These are phyloP conservation scores for Chrysosphaeria jannelii DNA, from an alignment of 2,329 filamentous ascomycete species.

Conservation along the genomic window DNA sequence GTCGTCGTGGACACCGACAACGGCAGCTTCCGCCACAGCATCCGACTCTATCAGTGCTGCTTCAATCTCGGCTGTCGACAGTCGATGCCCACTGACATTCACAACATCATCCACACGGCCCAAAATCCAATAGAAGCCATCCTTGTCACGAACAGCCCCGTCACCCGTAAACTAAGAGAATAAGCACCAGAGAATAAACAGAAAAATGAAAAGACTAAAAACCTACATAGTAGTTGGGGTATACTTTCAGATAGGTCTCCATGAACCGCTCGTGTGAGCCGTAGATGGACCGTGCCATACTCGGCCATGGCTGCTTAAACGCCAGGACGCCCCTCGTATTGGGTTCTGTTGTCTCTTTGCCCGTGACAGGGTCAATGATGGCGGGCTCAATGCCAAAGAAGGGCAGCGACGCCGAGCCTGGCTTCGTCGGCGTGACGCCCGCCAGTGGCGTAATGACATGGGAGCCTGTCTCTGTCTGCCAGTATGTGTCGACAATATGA, in stretches of 20 bases:
- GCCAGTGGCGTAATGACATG: slow-evolving; percentile 85
- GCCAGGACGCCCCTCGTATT: slow-evolving; percentile 90
- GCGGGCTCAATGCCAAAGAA: slow-evolving; percentile 97
- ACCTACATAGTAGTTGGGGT: slow-evolving; percentile 96
- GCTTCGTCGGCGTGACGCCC: slow-evolving; percentile 86
- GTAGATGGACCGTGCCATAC: slow-evolving; percentile 94
- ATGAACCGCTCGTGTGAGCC: slow-evolving; percentile 94
- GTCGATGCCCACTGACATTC: slow-evolving; percentile 84
- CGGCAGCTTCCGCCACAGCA: slow-evolving; percentile 73
- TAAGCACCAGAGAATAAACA: too few species aligned
- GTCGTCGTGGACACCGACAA: slow-evolving; percentile 79
- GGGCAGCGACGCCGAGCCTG: slow-evolving; percentile 76
- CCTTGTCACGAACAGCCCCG: slow-evolving; percentile 81
- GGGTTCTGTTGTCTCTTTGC: slow-evolving; percentile 77
- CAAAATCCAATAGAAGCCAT: slow-evolving; percentile 99
- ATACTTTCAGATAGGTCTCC: slow-evolving; percentile 94
- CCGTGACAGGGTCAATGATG: slow-evolving; percentile 88
- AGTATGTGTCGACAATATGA: slow-evolving; percentile 93
- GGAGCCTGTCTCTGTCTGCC: slow-evolving; percentile 97
- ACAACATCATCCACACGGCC: slow-evolving; percentile 96
- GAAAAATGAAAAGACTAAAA: too few species aligned
- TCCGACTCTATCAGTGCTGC: slow-evolving; percentile 83
- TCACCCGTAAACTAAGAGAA: slow-evolving; percentile 90
- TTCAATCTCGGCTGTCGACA: slow-evolving; percentile 94
- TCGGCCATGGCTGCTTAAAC: slow-evolving; percentile 95